These are phyloP conservation scores for Suillus variegatus DNA, from an alignment of 768 basidiomycete species.

Conservation along the genomic window DNA sequence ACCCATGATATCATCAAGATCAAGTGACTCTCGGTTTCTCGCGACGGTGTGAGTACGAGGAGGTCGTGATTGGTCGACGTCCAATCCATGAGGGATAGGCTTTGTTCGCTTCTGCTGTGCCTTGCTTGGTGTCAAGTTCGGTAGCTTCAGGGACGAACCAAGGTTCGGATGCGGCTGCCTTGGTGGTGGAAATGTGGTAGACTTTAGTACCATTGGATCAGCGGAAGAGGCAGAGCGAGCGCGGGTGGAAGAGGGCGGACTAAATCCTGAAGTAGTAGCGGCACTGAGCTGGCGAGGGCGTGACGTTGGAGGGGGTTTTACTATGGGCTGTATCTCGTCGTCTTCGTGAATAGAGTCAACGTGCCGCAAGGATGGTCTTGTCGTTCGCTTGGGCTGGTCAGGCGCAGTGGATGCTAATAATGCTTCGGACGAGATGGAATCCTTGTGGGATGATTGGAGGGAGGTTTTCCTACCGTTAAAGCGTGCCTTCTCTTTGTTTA, in stretches of 20 bases:
- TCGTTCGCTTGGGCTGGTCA: constrained; percentile 26
- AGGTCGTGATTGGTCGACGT: constrained; percentile 26
- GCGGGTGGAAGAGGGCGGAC: constrained; percentile 27
- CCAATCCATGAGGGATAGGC: constrained; percentile 29
- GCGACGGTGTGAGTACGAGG: constrained; percentile 47
- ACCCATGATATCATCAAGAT: constrained; percentile 75
- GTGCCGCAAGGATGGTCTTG: constrained; percentile 47
- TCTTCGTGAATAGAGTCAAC: constrained; percentile 68
- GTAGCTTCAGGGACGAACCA: constrained; percentile 31
- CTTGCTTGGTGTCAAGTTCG: constrained; percentile 24
- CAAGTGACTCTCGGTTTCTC: constrained; percentile 65
- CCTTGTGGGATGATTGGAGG: constrained; percentile 22
- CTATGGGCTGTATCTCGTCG: constrained; percentile 43
- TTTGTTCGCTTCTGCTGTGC: constrained; percentile 19
- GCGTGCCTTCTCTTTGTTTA: constrained; percentile 71
- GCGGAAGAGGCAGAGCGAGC: constrained; percentile 36
- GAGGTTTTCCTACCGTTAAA: constrained; percentile 27
- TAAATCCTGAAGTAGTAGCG: constrained; percentile 39
- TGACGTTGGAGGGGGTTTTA: constrained; percentile 37
- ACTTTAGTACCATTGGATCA: constrained; percentile 20
- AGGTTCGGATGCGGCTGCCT: constrained; percentile 31
- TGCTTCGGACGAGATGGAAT: constrained; percentile 20
- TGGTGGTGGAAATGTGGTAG: constrained; percentile 18
- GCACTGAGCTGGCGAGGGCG: constrained; percentile 51
- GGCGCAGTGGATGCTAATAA: constrained; percentile 16